Evolutionary conservation across 2,329 filamentous ascomycete genomes (phyloP), one percentile per base, ranked within the genome.

Genomic region (Ophiostoma fasciatum): DNA sequence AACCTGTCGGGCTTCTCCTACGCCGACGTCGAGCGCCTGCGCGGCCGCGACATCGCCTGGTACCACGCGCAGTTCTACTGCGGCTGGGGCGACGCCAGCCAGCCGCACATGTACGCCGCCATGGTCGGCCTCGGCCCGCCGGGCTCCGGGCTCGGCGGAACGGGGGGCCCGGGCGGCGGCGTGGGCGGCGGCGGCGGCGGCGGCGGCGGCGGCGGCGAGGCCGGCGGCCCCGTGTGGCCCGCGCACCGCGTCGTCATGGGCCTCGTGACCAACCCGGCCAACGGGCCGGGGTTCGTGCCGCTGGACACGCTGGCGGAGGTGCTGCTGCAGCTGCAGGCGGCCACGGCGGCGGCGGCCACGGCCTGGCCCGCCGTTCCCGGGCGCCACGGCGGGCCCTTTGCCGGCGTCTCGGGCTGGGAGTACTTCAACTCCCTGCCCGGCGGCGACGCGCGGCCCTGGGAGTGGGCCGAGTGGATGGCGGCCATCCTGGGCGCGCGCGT

Each of bases 41-140:
- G 74, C 17, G 75, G 75, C 1, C 51, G 53, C 13, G 66, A 78
- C 42, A 78, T 88, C 17, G 68, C 66, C 1, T 90, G 80, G 79
- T 88, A 88, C 51, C 87, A 88, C 48, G 65, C 78, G 11, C 82
- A 88, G 48, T 87, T 88, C 54, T 88, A 90, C 60, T 84, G 81
- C 49, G 81, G 81, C 1, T 88, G 82, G 82, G 79, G 80, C 5
- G 73, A 74, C 33, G 71, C 75, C 1, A 59, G 64, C 20, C 68
- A 61, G 35, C 56, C 62, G 8, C 46, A 53, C 42, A 61, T 64
- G 55, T 66, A 66, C 45, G 56, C 63, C 46, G 56, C 58, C 50
- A 54, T 62, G 31, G 39, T 62, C 27, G 55, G 59, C 9, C 59
- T 62, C 11, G 80, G 79, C 8, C 87, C 78, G 74, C 60, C 62